Evolutionary conservation across 495 filamentous ascomycete genomes (phyloP), one percentile per base, ranked within the genome.

Genomic region (Hyphodiscus hymeniophilus): DNA sequence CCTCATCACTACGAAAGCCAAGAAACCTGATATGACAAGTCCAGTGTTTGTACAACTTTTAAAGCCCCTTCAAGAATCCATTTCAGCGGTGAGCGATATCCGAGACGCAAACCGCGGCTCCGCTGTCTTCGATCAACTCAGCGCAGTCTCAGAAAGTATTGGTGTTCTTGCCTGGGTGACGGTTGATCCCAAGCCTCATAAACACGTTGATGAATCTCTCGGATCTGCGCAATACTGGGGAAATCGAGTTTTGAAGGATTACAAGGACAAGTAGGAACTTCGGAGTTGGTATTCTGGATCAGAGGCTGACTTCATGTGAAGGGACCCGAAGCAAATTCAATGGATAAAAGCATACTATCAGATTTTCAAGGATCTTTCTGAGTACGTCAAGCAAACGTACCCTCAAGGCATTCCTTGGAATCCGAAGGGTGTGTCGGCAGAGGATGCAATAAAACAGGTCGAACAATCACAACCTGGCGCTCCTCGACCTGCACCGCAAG

Each of bases 271-370:
- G 89, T 94, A 67, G 52, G 17, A 22, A n/a, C 28, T 23, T 0
- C 28, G 16, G 17, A 10, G 1, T 31, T 31, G 13, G 24, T 17
- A 7, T 7, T 5, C 12, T 8, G 18, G 16, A 23, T 18, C 26
- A 38, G 20, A 8, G 43, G 42, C 56, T 58, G 32, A 58, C 21
- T 3, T 17, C 7, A 20, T 38, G 17, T 28, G 21, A 47, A 91
- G 85, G 66, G 81, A 94, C 48, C 74, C 75, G 15, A 76, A 81
- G 34, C 85, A 94, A 48, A 73, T 89, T 50, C 80, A 91, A 61
- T 98, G 86, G 79, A 76, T 94, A 13, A 82, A 88, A 58, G 72
- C 89, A 7, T 95, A 88, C 70, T 94, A 91, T 66, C 77, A 81
- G 49, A 79, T 95, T 45, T 88, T 95, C 69, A 84, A 81, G 53